Base-by-base conservation (phyloP, 495 filamentous ascomycete species). In the Penicillium silybi region DNA sequence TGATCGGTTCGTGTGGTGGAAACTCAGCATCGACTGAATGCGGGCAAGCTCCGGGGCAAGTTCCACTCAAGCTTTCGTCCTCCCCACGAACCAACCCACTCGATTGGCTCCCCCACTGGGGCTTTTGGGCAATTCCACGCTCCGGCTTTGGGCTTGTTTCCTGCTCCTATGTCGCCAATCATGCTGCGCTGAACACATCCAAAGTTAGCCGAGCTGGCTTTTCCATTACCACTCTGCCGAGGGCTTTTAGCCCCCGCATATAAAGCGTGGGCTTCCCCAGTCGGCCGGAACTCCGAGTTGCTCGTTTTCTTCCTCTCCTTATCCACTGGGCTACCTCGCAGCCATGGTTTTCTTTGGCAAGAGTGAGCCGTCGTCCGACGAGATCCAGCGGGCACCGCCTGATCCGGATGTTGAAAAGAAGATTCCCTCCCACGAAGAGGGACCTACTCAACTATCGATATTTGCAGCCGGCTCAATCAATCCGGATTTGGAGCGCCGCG, bases 401-500 rank as follows among this genome's bases (percentile, higher is more conserved):
- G 35, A 50, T 15, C 22, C 45, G 17, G 72, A 73, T 61, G 43
- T 68, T 8, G 70, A 75, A 27, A 75, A 73, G 46, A 52, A 64
- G 17, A 27, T 61, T 0, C 60, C 63, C 13, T 46, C 52, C 7
- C 64, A 67, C 32, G 32, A 62, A 5, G 65, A 71, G 51, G 61
- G 54, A 2, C 53, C 65, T 17, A 55, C 50, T 29, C 57, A 64
- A 17, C 56, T 57, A 7, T 47, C 56, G 5, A 40, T 48, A 15
- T 25, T 54, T 9, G 13, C 27, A 1, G 5, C 44, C 17, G 32
- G 64, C 26, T 4, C 41, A 15, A 75, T 84, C 45, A 74, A 82
- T 48, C 73, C 82, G 4, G 74, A 62, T 9, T 46, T 81, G 16
- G 85, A 88, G 64, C 75, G 66, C 44, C 63, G 73, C n/a, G 69